These are phyloP conservation scores for Alternaria viburni DNA, from an alignment of 2,329 filamentous ascomycete species.

Conservation along the genomic window DNA sequence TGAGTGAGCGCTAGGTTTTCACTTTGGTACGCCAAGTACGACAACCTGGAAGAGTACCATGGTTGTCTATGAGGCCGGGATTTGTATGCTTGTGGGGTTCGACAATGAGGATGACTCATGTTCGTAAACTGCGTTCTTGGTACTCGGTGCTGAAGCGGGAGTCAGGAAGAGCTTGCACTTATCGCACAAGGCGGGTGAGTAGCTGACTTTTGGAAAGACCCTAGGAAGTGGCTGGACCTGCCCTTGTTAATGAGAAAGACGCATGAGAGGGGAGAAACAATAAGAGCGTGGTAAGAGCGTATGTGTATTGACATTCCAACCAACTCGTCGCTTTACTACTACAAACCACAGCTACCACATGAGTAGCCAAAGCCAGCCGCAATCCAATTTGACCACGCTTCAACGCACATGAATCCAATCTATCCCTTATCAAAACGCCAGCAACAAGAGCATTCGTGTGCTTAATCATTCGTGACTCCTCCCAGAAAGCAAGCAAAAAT, in stretches of 20 bases:
- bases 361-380: neutral
- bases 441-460: conserved; percentile 1
- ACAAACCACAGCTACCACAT: neutral
- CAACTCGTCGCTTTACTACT: neutral
- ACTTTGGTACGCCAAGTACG: conserved; percentile 8
- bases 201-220: no score
- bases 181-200: no score
- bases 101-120: neutral
- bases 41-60: conserved; percentile 10
- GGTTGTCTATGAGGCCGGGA: neutral
- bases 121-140: neutral
- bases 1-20: conserved; percentile 8
- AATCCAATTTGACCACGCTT: neutral
- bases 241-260: no score
- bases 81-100: neutral
- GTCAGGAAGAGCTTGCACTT: no score
- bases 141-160: no score
- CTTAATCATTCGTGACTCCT: neutral
- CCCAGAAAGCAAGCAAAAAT: neutral
- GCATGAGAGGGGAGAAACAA: no score
- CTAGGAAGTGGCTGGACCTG: no score
- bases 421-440: conserved; percentile 1
- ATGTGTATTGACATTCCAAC: neutral
- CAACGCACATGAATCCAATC: neutral
- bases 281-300: no score